Evolutionary conservation across 2,329 filamentous ascomycete genomes (phyloP), one percentile per base, ranked within the genome.

Genomic region (Pseudocercospora pini-densiflorae): DNA sequence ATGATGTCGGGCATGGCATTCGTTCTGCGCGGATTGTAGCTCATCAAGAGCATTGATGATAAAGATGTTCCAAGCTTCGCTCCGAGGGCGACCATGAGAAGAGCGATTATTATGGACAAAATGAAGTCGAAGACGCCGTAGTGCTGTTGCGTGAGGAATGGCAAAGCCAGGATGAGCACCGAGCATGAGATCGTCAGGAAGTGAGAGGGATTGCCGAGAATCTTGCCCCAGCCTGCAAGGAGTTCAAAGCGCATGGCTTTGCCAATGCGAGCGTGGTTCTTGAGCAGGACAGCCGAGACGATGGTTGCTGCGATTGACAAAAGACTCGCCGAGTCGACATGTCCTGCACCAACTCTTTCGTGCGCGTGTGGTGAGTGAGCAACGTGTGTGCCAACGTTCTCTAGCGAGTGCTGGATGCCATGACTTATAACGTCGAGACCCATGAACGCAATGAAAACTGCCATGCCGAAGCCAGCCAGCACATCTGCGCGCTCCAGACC

Each of bases 41-140:
- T 94, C 94, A 99, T 97, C 65, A 99, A 86, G 33, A 99, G 87
- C 92, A 99, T 98, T 29, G 93, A 88, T 0, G 94, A 95, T 72
- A 99, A 88, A 0, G 92, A 91, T 62, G 92, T 89, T 21, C 94
- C 94, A 12, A 98, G 86, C 7, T 93, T 90, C 70, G 90, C 86
- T 12, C 95, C 95, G 5, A 98, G 86, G 36, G 89, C 84, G 69
- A 97, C 94, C 95, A 99, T 99, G 66, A 90, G 88, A 29, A 92
- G 80, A 3, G 95, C 91, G 65, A 97, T 95, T 27, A 90, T 86
- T 40, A 92, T 80, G 2, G 95, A 91, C 65, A 97, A 95, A 27
- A 90, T 86, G 61, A 90, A 87, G 78, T 99, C 95, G 59, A 97
- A 85, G 88, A 91, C 92, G 59, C 90, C 86, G 77, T 94, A 94